A percentile compares a stretch with the other conserved stretches of the same genome.
Evolutionary conservation across 2,329 filamentous ascomycete genomes (phyloP).

Genomic region (Didymella sp.): DNA sequence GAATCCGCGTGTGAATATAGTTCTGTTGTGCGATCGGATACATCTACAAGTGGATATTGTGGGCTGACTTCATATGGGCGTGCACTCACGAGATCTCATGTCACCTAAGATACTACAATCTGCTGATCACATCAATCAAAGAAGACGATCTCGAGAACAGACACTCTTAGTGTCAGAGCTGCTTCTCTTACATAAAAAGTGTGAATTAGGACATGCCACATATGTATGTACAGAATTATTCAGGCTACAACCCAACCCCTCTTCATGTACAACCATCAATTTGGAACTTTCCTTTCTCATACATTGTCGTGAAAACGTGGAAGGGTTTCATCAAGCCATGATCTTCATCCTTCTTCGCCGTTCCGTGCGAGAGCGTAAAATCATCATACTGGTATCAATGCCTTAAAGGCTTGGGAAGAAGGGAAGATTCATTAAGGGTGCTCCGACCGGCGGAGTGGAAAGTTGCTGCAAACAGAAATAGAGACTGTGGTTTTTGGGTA

Average conservation of each 20-base stretch:
- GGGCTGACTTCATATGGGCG: not conserved
- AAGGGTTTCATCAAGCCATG: slow-evolving; percentile 15
- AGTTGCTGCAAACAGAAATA: not conserved
- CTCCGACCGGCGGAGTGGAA: slow-evolving; percentile 14
- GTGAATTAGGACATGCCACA: slow-evolving; percentile 3
- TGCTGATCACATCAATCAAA: not conserved
- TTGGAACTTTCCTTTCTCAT: not conserved
- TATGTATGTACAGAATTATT: slow-evolving; percentile 15
- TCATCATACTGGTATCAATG: slow-evolving; percentile 8
- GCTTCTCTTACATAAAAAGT: not conserved
- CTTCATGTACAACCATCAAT: slow-evolving; percentile 16
- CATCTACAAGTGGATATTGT: not conserved
- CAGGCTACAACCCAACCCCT: not conserved
- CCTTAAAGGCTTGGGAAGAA: not conserved
- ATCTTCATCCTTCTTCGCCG: slow-evolving; percentile 4
- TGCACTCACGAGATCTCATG: slow-evolving; percentile 7
- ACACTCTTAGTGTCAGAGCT: not conserved
- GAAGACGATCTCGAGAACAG: not conserved
- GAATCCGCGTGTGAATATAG: not conserved
- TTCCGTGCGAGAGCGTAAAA: not conserved
- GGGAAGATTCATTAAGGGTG: not conserved
- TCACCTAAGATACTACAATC: slow-evolving; percentile 2
- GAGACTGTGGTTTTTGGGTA: not conserved
- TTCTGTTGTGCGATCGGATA: too few relatives aligned
- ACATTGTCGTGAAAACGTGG: slow-evolving; percentile 8